Conservation (phyloP, 352 stramenopile species). For the Phytophthora macrochlamydospora region DNA sequence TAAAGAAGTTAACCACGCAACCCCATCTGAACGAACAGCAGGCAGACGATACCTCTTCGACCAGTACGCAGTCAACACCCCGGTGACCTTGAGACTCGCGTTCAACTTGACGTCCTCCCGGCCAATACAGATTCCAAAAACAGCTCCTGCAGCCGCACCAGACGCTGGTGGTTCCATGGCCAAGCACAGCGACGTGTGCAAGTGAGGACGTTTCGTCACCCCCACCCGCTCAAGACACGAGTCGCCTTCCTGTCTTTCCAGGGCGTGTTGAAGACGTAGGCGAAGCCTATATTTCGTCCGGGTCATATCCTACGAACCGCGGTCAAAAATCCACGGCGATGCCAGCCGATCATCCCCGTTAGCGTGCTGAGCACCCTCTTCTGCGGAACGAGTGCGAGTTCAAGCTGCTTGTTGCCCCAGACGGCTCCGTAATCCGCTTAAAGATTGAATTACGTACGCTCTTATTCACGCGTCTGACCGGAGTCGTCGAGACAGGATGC, state of each 20-base stretch:
- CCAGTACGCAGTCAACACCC: too few relatives aligned
- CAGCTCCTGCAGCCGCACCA: too few relatives aligned
- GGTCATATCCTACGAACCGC: constrained; percentile 30
- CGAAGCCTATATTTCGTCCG: constrained; percentile 29
- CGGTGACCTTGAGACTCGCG: too few relatives aligned
- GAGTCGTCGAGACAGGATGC: too few relatives aligned
- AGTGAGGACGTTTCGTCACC: neutral
- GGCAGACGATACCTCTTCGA: too few relatives aligned
- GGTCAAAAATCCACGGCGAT: constrained; percentile 36
- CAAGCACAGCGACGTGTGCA: neutral
- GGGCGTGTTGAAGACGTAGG: constrained; percentile 15
- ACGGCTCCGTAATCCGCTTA: neutral
- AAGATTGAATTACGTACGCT: neutral
- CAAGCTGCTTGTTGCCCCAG: neutral
- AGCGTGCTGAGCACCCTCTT: constrained; percentile 23
- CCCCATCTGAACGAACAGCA: too few relatives aligned
- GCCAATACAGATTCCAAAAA: too few relatives aligned
- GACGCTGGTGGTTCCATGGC: neutral
- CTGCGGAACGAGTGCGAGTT: constrained; percentile 8
- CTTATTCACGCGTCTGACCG: neutral
- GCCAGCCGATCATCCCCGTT: constrained; percentile 15
- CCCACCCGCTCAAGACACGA: neutral
- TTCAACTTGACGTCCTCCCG: too few relatives aligned
- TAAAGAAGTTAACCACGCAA: too few relatives aligned
- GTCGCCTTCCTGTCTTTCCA: neutral